Evolutionary conservation across 805 yeast genomes (phyloP).

Genomic region (Torulaspora microellipsoides): DNA sequence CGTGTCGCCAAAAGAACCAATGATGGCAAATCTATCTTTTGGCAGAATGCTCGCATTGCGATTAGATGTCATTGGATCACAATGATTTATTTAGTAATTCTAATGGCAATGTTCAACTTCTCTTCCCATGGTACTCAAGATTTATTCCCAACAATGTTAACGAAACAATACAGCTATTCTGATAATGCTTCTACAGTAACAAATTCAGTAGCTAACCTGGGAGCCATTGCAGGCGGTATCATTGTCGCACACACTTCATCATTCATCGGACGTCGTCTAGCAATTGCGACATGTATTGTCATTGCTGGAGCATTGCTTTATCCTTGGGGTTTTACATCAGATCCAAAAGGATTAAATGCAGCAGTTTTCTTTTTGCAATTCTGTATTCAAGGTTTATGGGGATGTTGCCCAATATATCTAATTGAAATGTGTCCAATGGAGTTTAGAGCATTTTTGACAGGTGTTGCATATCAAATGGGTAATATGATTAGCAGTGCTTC

Average conservation of each 20-base stretch:
- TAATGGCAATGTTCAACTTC: slow-evolving; percentile 67
- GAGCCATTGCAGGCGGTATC: slow-evolving; percentile 65
- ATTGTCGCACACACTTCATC: slow-evolving; percentile 57
- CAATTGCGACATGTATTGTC: slow-evolving; percentile 51
- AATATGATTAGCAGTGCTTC: slow-evolving; percentile 63
- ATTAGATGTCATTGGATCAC: slow-evolving; percentile 53
- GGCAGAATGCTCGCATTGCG: slow-evolving; percentile 34
- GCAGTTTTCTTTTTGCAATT: slow-evolving; percentile 60
- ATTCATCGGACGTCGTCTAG: slow-evolving; percentile 63
- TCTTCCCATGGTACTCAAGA: slow-evolving; percentile 75
- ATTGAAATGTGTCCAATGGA: slow-evolving; percentile 60
- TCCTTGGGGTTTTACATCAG: slow-evolving; percentile 55
- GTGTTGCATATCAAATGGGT: slow-evolving; percentile 64
- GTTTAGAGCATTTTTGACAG: slow-evolving; percentile 58
- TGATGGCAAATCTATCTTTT: slow-evolving; percentile 34
- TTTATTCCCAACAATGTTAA: slow-evolving; percentile 60
- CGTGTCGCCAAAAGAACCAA: slow-evolving; percentile 26
- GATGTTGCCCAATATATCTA: slow-evolving; percentile 58
- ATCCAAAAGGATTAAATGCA: slow-evolving; percentile 46
- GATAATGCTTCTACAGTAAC: slow-evolving; percentile 52
- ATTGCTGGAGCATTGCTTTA: slow-evolving; percentile 58
- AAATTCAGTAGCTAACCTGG: slow-evolving; percentile 60
- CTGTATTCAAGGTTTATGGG: slow-evolving; percentile 68
- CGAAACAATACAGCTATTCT: slow-evolving; percentile 46
- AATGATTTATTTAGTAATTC: slow-evolving; percentile 49